These are phyloP conservation scores for Guadua angustifolia DNA, from an alignment of 176 grass and related monocot genomes.

Conservation along the genomic window DNA sequence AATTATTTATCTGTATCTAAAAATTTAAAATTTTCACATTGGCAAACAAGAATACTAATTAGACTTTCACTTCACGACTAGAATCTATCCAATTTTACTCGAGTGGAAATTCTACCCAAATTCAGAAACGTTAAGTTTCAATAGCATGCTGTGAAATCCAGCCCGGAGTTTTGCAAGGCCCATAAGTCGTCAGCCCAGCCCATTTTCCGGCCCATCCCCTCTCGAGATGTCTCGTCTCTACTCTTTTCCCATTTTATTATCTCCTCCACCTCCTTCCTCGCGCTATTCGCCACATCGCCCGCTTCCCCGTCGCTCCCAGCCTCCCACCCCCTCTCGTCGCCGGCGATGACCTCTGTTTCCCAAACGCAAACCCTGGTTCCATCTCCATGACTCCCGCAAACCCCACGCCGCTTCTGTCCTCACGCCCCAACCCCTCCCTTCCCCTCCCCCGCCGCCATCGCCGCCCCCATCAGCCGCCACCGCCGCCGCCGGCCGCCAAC, in stretches of 20 bases:
- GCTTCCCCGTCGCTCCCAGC: conserved; percentile 3
- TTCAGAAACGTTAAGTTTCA: neutral
- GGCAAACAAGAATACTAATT: neutral
- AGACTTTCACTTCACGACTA: neutral
- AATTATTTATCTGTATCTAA: neutral
- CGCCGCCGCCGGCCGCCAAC: conserved; percentile 53
- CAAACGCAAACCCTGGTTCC: conserved; percentile 5
- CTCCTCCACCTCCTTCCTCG: neutral
- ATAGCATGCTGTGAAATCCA: neutral
- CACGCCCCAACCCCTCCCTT: conserved; percentile 30
- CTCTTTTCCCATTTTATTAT: neutral
- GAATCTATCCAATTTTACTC: neutral
- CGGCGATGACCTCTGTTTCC: conserved; percentile 50
- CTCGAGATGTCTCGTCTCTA: conserved; percentile 25
- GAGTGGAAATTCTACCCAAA: neutral
- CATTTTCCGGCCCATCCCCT: neutral
- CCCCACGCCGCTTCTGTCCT: conserved; percentile 39
- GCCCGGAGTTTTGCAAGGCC: neutral
- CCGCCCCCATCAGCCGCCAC: neutral
- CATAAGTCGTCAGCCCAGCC: neutral
- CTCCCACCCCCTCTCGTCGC: neutral
- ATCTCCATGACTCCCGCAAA: conserved; percentile 57
- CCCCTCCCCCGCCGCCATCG: conserved; percentile 5
- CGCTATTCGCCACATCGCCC: conserved; percentile 19
- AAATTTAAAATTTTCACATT: neutral